Percentiles rank a stretch among this genome's conserved stretches.
Conservation (phyloP, 768 basidiomycete species). For the Tricholomella constricta region DNA sequence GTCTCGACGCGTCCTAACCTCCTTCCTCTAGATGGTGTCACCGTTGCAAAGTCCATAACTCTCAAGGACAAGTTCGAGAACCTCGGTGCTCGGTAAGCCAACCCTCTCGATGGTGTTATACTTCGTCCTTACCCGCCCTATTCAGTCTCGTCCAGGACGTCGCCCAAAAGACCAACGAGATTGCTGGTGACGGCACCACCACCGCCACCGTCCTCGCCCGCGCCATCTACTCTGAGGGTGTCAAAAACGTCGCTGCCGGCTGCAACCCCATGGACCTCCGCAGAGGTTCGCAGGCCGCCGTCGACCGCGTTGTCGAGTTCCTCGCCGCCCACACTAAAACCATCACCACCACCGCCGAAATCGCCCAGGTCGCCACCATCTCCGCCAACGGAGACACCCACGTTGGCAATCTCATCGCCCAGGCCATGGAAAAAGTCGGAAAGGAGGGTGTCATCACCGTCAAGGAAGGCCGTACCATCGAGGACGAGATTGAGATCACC, state of each 20-base stretch:
- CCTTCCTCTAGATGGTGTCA: slow-evolving; percentile 81
- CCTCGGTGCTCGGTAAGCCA: slow-evolving; percentile 88
- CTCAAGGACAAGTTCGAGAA: slow-evolving; percentile 99
- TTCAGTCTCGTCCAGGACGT: slow-evolving; percentile 90
- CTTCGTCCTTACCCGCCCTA: background rate
- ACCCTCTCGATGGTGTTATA: background rate
- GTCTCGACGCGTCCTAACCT: slow-evolving; percentile 2
- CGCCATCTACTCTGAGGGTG: slow-evolving; percentile 97
- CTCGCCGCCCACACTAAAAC: slow-evolving; percentile 86
- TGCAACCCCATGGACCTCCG: slow-evolving; percentile 99
- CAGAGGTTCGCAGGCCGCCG: slow-evolving; percentile 95
- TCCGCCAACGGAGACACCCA: slow-evolving; percentile 82
- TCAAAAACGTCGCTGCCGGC: slow-evolving; percentile 98
- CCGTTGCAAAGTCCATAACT: slow-evolving; percentile 92
- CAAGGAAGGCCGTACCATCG: slow-evolving; percentile 97
- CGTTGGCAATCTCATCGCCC: slow-evolving; percentile 92
- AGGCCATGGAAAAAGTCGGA: slow-evolving; percentile 99
- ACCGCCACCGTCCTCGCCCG: slow-evolving; percentile 97
- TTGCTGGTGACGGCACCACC: slow-evolving; percentile 97
- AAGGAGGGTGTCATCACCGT: slow-evolving; percentile 99
- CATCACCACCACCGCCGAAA: slow-evolving; percentile 96
- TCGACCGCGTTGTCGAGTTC: slow-evolving; percentile 92
- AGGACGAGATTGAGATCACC: slow-evolving; percentile 98
- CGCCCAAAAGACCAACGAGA: slow-evolving; percentile 94
- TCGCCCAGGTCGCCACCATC: slow-evolving; percentile 98